Conservation (phyloP, 495 filamentous ascomycete genomes). For the Aspergillus cristatus region DNA sequence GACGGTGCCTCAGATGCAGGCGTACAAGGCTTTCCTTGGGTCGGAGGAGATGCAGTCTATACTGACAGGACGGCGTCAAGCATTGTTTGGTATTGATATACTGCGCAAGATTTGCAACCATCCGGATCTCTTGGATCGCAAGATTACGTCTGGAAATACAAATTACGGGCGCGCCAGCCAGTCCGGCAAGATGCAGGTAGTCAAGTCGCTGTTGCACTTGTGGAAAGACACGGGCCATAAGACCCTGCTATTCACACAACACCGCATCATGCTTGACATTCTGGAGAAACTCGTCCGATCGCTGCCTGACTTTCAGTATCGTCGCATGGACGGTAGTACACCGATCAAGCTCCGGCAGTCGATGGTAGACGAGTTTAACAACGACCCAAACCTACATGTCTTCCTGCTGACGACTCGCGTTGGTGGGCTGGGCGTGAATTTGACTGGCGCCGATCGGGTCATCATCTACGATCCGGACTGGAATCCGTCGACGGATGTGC, state of each 20-base stretch:
- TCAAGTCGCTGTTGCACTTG: conserved; percentile 69
- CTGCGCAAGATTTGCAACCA: conserved; percentile 97
- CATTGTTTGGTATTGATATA: conserved; percentile 80
- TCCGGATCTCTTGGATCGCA: conserved; percentile 72
- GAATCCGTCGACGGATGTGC: conserved; percentile 90
- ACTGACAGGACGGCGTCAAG: conserved; percentile 60
- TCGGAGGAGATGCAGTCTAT: conserved; percentile 78
- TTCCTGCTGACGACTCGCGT: conserved; percentile 94
- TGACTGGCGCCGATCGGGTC: conserved; percentile 90
- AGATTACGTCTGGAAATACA: conserved; percentile 43
- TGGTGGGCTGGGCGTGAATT: conserved; percentile 84
- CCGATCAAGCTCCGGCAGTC: conserved; percentile 70
- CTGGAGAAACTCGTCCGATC: conserved; percentile 66
- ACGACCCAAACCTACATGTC: conserved; percentile 63
- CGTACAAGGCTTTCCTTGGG: conserved; percentile 70
- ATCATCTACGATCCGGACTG: conserved; percentile 98
- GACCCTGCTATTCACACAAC: conserved; percentile 82
- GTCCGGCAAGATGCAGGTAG: conserved; percentile 92
- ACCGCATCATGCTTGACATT: conserved; percentile 87
- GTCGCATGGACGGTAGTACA: conserved; percentile 90
- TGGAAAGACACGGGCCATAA: conserved; percentile 88
- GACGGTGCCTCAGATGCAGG: conserved; percentile 61
- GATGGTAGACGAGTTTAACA: conserved; percentile 89
- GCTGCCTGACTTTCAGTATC: conserved; percentile 61
- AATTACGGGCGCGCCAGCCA: conserved; percentile 63